Evolutionary conservation across 2,329 filamentous ascomycete genomes (phyloP).

Genomic region (Ophiostoma himal-ulmi): DNA sequence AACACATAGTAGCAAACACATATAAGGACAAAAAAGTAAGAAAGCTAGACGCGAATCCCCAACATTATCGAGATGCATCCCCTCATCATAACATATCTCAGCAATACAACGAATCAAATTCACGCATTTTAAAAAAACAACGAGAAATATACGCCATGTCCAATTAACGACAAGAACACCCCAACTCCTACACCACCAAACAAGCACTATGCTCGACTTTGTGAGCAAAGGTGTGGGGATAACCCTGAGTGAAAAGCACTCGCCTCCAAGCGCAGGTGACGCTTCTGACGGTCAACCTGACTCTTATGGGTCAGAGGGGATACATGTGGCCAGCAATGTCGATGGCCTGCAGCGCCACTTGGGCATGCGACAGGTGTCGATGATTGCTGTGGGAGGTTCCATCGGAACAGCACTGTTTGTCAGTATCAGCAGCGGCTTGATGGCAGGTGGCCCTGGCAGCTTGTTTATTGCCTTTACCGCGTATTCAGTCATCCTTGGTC

Average conservation of each 20-base stretch:
- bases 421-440: constrained; percentile 51
- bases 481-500: constrained; percentile 50
- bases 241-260: background rate
- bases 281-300: background rate
- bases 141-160: background rate
- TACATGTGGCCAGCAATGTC: background rate
- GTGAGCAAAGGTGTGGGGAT: background rate
- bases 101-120: background rate
- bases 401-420: constrained; percentile 56
- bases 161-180: background rate
- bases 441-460: constrained; percentile 27
- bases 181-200: background rate
- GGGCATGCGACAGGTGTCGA: constrained; percentile 51
- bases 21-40: background rate
- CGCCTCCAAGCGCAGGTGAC: background rate
- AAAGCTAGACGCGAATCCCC: background rate
- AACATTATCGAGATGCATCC: background rate
- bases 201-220: background rate
- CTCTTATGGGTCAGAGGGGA: background rate
- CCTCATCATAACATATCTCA: background rate
- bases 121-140: background rate
- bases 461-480: constrained; percentile 55
- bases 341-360: constrained; percentile 42
- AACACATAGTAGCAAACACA: background rate
- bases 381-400: constrained; percentile 54